Base-by-base conservation (phyloP, 805 yeast genomes). In the Starmerella asiatica region DNA sequence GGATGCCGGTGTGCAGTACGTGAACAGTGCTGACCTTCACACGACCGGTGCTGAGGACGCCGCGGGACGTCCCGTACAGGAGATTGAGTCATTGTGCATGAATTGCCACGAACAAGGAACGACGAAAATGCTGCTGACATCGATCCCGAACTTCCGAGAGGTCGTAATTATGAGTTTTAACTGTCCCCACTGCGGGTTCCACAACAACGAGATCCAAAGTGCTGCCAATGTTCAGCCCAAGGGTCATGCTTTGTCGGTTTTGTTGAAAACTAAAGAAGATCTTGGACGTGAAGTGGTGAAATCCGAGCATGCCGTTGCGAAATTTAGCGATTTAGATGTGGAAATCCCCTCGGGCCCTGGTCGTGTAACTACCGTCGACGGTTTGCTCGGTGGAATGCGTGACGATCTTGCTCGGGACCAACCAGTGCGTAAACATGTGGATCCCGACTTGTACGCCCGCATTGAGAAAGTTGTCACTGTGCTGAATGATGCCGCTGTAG, bases 321-420 rank as follows among this genome's bases (percentile, higher is more conserved):
- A 70, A 54, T 86, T 91, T 54, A 62, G 71, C 12, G 94, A 86
- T 58, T 64, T 88, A 44, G 95, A 85, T 49, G 74, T 88, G 40
- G 97, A 88, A 61, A 88, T 91, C 45, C 98, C 99, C 4, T 83
- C 96, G 26, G 82, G 85, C 58, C 73, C 84, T 52, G 98, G 98
- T 21, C 94, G 86, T 56, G 66, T 91, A 45, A 83, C 95, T 29
- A 86, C 85, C 20, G 77, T 85, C 23, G 98, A 91, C 59, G 99
- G 98, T 19, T 60, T 91, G 27, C 65, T 91, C 42, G 57, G 67
- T 15, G 95, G 86, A 58, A 85, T 86, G 80, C 65, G 79, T 40
- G 80, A 71, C 14, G 95, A 88, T 58, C 68, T 91, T 48, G 65
- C 69, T 54, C 59, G 74, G 37, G 95, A 83, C 57, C 99, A 91